These are phyloP conservation scores for Micractinium conductrix DNA, from an alignment of 139 green algal species.

Conservation along the genomic window DNA sequence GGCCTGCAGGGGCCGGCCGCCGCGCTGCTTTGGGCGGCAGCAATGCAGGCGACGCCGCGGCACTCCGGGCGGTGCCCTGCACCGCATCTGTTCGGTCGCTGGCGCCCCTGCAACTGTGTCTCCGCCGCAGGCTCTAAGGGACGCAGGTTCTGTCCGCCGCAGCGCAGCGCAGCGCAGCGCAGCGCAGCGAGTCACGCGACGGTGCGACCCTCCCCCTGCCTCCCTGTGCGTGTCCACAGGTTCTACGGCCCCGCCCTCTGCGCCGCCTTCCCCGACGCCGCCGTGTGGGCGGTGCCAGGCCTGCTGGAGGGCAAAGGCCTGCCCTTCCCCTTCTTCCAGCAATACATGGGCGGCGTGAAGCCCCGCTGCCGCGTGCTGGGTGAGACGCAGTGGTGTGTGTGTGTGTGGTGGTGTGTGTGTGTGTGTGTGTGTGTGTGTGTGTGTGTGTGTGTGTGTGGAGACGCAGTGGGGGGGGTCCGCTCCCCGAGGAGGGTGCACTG, in stretches of 20 bases:
- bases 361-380: slow-evolving; percentile 21
- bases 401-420: not conserved
- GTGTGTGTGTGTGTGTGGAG: no score
- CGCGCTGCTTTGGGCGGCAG: no score
- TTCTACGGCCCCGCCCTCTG: slow-evolving; percentile 22
- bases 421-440: not conserved
- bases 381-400: not conserved
- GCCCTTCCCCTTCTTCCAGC: slow-evolving; percentile 35
- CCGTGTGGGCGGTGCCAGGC: slow-evolving; percentile 40
- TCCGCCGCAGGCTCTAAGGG: not conserved
- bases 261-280: slow-evolving; percentile 35
- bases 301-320: slow-evolving; percentile 43
- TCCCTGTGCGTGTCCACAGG: not conserved
- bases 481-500: no score
- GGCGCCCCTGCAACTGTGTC: no score
- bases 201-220: not conserved
- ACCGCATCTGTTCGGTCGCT: not conserved
- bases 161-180: not conserved
- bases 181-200: no score
- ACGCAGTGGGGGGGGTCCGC: no score
- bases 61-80: no score
- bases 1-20: no score
- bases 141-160: not conserved
- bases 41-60: no score
- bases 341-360: not conserved